Evolutionary conservation across 805 yeast species (phyloP), one percentile per base, ranked within the genome.

Genomic region (Yarrowia hollandica): DNA sequence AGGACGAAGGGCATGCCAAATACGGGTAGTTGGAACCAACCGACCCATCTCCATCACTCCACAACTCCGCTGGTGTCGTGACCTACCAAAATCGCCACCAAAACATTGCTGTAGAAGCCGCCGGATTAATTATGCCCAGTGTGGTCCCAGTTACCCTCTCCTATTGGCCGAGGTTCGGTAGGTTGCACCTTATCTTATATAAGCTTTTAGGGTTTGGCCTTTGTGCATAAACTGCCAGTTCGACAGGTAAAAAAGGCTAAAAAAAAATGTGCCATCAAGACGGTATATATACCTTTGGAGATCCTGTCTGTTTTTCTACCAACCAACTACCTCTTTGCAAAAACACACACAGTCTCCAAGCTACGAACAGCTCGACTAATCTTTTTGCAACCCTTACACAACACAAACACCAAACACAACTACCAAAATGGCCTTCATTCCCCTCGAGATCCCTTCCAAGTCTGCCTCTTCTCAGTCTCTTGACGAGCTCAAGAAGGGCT

Each of bases 121-220:
- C 55, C 55, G 55, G 55, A 48, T 31, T 12, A 48, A 48, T 33
- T 48, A n/a, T 31, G 38, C 28, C 39, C 55, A 21, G 38, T 31
- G 38, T 22, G 55, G 55, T 31, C 30, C 34, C 55, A 31, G 39
- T 48, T 31, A 31, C 30, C 55, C 39, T 33, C 30, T 48, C 55
- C 39, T 22, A 48, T 48, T 48, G 55, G 55, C 55, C 55, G 55
- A 48, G 55, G 55, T 48, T 48, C 55, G 55, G 55, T 48, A 48
- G 55, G 55, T 48, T 48, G 39, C 55, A 48, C 55, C 52, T 48
- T 33, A 22, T 21, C 8, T 7, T 2, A 4, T 2, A 12, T 21
- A 7, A n/a, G 18, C 9, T 22, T 48, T 33, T 21, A 22, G 30
- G 30, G 5, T 33, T 16, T 16, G n/a, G 4, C n/a, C 30, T 31